Evolutionary conservation across 2,329 filamentous ascomycete species (phyloP).

Genomic region (Trichoderma koningii): DNA sequence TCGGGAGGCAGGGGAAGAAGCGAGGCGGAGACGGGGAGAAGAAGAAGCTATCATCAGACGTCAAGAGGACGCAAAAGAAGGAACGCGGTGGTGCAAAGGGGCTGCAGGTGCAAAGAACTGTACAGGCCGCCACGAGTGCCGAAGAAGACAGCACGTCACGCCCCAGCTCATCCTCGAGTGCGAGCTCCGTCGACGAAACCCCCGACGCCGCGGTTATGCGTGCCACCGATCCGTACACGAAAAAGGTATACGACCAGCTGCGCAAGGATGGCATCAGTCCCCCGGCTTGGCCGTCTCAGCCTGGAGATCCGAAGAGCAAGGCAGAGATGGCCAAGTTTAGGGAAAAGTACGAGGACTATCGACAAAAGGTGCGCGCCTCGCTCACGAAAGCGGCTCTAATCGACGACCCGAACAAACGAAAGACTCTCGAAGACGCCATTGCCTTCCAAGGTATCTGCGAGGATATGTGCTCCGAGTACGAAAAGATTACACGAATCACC

Average conservation of each 20-base stretch:
- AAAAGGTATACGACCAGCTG: constrained; percentile 55
- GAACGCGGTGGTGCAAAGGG: constrained; percentile 24
- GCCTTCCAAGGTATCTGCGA: constrained; percentile 69
- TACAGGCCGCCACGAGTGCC: constrained; percentile 22
- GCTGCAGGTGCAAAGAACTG: constrained; percentile 10
- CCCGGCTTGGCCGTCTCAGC: constrained; percentile 58
- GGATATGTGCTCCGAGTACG: constrained; percentile 70
- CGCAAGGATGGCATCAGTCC: constrained; percentile 56
- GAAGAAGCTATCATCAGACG: constrained; percentile 31
- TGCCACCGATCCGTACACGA: constrained; percentile 47
- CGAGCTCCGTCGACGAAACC: constrained; percentile 31
- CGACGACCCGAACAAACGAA: constrained; percentile 65
- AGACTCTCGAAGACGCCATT: constrained; percentile 63
- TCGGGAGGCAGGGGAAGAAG: constrained; percentile 27
- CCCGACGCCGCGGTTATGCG: constrained; percentile 29
- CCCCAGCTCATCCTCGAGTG: constrained; percentile 35
- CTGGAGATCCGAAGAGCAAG: constrained; percentile 55
- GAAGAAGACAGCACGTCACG: constrained; percentile 30
- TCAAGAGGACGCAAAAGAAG: constrained; percentile 24
- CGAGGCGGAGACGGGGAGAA: constrained; percentile 33
- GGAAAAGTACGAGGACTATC: constrained; percentile 58
- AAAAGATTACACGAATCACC: constrained; percentile 63
- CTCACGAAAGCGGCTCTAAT: constrained; percentile 62
- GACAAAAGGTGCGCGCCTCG: constrained; percentile 57
- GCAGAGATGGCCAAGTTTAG: constrained; percentile 57